Conservation (phyloP, 306 rosid species). For the Ceratonia siliqua region DNA sequence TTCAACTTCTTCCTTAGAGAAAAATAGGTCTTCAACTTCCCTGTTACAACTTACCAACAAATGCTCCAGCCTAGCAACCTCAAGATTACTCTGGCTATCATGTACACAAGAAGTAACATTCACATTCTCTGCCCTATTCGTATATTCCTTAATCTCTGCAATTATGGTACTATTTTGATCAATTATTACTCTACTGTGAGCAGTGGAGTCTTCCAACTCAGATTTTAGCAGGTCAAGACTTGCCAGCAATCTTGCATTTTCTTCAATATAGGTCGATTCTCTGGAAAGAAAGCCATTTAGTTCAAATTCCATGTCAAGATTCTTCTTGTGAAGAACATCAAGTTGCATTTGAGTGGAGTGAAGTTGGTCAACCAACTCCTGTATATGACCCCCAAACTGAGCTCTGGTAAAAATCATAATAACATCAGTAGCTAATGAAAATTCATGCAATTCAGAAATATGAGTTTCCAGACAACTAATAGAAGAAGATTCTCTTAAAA, state of each 20-base stretch:
- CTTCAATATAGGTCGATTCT: conserved; percentile 63
- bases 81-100: conserved; percentile 48
- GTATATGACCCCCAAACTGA: conserved; percentile 61
- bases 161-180: conserved; percentile 49
- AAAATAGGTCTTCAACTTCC: conserved; percentile 64
- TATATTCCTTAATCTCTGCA: conserved; percentile 54
- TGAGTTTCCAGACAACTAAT: conserved; percentile 51
- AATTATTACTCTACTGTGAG: conserved; percentile 54
- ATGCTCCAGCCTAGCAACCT: conserved; percentile 64
- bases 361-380: conserved; percentile 56
- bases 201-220: conserved; percentile 55
- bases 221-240: conserved; percentile 57
- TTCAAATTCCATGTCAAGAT: conserved; percentile 55
- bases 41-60: conserved; percentile 54
- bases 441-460: conserved; percentile 62
- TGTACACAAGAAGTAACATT: conserved; percentile 34
- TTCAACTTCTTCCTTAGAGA: conserved; percentile 76
- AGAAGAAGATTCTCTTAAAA: conserved; percentile 56
- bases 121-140: conserved; percentile 43
- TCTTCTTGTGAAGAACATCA: conserved; percentile 50
- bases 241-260: conserved; percentile 58
- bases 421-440: conserved; percentile 63
- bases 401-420: conserved; percentile 51
- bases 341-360: conserved; percentile 50
- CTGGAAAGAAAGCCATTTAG: conserved; percentile 50